Evolutionary conservation across 164 flowering plant species (phyloP), one percentile per base, ranked within the genome.

Genomic region (Brasenia schreberi): DNA sequence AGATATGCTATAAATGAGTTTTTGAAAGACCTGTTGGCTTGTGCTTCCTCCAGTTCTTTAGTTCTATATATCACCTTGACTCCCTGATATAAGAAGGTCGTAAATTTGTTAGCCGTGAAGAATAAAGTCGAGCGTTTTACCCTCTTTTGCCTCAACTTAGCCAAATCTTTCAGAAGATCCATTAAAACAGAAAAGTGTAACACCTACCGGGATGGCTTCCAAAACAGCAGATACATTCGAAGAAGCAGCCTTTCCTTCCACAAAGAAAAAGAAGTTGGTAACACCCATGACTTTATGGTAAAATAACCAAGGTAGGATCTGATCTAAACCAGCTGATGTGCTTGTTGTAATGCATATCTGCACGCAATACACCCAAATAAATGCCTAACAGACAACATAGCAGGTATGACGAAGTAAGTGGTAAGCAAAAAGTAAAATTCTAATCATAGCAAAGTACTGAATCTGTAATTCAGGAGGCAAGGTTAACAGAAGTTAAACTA

Each of bases 241-340:
- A 66, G 93, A 77, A 64, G 99, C 96, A 75, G 96, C 99, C 74
- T 85, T 92, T 61, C 99, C 99, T 79, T 91, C 99, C 65, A 95
- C 99, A 74, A 94, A 94, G 64, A 94, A 85, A 71, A 85, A 84
- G 81, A 91, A 94, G 6, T 80, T 85, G 14, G 85, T 70, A 59
- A 94, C 96, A 67, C 99, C 99, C 67, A 94, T 75, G 76, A 84
- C 92, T 75, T 94, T 94, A 72, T 94, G 99, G 76, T 85, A 94
- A 69, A 80, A 89, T 72, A 91, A 79, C 99, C 99, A 94, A 10
- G 99, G 99, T 11, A 94, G 78, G 62, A 81, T 89, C 84, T 94
- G 99, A 73, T 89, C 96, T 67, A 94, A 80, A 64, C 92, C 89
- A 67, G 92, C 99, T 12, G 99, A 91, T 65, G 97, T 94, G 78